Evolutionary conservation across 2,329 filamentous ascomycete species (phyloP).

Genomic region (Colletotrichum musae): DNA sequence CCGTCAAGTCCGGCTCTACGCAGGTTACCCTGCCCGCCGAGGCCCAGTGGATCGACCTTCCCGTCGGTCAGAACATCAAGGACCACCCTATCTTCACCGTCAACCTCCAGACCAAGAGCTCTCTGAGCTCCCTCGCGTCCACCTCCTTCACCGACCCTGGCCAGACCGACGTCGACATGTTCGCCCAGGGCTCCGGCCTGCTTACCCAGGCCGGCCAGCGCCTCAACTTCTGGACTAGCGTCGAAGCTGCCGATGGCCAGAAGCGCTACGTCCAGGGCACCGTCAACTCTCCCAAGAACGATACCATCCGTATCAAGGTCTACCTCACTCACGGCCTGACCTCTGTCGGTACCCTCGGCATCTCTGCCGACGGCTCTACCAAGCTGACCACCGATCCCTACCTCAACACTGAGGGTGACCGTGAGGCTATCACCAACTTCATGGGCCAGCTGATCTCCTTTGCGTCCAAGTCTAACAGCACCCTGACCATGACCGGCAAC

Average conservation of each 20-base stretch:
- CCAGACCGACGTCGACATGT: slow-evolving; percentile 50
- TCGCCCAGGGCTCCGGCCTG: slow-evolving; percentile 54
- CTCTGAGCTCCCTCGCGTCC: slow-evolving; percentile 36
- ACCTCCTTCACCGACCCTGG: slow-evolving; percentile 43
- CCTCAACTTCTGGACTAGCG: slow-evolving; percentile 62
- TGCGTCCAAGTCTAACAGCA: slow-evolving; percentile 44
- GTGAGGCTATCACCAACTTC: slow-evolving; percentile 47
- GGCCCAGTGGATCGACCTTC: slow-evolving; percentile 47
- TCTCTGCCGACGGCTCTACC: slow-evolving; percentile 57
- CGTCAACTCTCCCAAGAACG: slow-evolving; percentile 58
- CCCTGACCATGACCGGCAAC: slow-evolving; percentile 44
- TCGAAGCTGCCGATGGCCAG: slow-evolving; percentile 56
- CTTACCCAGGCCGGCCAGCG: slow-evolving; percentile 62
- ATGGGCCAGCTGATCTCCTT: slow-evolving; percentile 47
- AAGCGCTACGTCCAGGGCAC: slow-evolving; percentile 61
- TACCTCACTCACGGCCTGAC: slow-evolving; percentile 67
- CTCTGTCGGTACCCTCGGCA: slow-evolving; percentile 62
- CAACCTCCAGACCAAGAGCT: slow-evolving; percentile 48
- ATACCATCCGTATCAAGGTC: slow-evolving; percentile 61
- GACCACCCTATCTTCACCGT: slow-evolving; percentile 52
- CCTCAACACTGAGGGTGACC: slow-evolving; percentile 49
- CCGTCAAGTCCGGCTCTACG: slow-evolving; percentile 59
- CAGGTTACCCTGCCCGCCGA: slow-evolving; percentile 47
- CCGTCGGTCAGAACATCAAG: slow-evolving; percentile 61
- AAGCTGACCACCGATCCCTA: slow-evolving; percentile 56